Base-by-base conservation (phyloP, 805 yeast species). In the Lipomyces orientalis region DNA sequence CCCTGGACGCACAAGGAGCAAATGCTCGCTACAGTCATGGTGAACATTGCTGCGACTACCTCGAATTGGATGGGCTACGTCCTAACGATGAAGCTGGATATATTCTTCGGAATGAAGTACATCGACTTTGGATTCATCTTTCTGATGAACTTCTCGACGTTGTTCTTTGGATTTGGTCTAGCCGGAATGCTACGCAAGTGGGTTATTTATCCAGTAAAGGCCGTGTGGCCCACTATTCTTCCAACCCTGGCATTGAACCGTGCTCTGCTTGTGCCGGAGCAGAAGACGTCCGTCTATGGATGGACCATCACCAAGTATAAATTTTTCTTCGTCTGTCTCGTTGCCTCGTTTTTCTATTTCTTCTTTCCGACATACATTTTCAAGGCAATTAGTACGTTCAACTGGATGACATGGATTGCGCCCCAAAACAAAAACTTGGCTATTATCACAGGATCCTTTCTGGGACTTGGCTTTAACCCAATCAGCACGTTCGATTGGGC, bases 181-280 rank as follows among this genome's bases (percentile, higher is more conserved):
- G 90, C 90, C 58, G 93, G 93, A 37, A 64, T 88, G 64, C 80
- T 84, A 49, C 81, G 89, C 69, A 82, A 84, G 69, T 80, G 87
- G 52, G 80, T 89, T 69, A 88, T 89, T 22, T 84, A 84, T 65
- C 89, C 91, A 2, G 83, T 88, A 5, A 80, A 86, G 19, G 85
- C 87, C 78, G 82, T 88, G 62, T 90, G 93, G 93, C 94, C 94
- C 7, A 76, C 85, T 1, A 84, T 84, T 74, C 81, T 90, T 74
- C 90, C 88, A 61, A 81, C 88, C 4, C 74, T 86, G 33, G 86
- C 90, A 37, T 83, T 88, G 70, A 84, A 86, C 75, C 59, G 69
- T 8, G 61, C 69, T 1, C 57, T 66, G 12, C 61, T 62, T n/a
- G 10, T 60, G 25, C 55, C 68, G 61, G 64, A 73, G 61, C 54